Evolutionary conservation across 306 rosid species (phyloP), one percentile per base, ranked within the genome.

Genomic region (Inga leiocalycina): DNA sequence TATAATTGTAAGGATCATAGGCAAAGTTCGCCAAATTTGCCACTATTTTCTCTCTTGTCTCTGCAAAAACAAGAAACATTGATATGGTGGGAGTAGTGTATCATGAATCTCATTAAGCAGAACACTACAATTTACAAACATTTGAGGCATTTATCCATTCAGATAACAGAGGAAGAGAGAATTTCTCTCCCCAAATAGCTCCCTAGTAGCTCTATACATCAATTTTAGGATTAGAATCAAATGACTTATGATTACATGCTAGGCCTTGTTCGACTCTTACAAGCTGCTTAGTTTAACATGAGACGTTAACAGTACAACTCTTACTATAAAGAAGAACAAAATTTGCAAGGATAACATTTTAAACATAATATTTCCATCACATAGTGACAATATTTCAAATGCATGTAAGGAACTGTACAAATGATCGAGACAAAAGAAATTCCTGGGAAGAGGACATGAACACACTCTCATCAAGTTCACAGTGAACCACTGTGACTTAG

Each of bases 1-100:
- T 75, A 77, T 79, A 95, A 67, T 93, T 95, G 91, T 92, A 95
- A 76, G 98, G 98, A 88, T 95, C 98, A 85, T 95, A 95, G 71
- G 98, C 94, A 62, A 95, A 95, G 91, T 95, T 93, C 22, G 98
- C 98, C 86, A 93, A 85, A 84, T 93, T 91, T 51, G 95, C 98
- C 79, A 87, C 91, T 51, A 91, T 73, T 86, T 78, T 93, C 83
- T 95, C 98, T 91, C 84, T 92, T 49, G 89, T 82, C 85, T 91
- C 98, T 93, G 91, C 39, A 82, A 71, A 71, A 46, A 52, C 54
- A 84, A 78, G 85, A 80, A 79, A n/a, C 41, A 41, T 65, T 69
- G 39, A 2, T 41, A 59, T 37, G 41, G 57, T 27, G 39, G 69
- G 69, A 64, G 35, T 27, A 61, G 68, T 61, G 8, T 24, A 5